Evolutionary conservation across 306 rosid species (phyloP).

Genomic region (Psophocarpus tetragonolobus): DNA sequence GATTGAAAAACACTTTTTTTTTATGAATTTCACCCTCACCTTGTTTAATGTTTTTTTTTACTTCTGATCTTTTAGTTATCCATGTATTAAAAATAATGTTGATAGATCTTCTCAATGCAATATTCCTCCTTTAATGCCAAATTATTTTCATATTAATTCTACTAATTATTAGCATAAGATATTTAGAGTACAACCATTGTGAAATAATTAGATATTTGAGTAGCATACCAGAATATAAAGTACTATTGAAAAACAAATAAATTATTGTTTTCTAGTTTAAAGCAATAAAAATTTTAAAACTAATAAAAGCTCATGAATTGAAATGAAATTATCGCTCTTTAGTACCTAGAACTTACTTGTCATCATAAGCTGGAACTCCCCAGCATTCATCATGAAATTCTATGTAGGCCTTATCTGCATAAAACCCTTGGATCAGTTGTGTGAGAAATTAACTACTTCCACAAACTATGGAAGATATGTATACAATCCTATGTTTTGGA

Average conservation of each 20-base stretch:
- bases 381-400: constrained; percentile 96
- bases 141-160: not conserved
- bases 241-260: not conserved
- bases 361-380: constrained; percentile 95
- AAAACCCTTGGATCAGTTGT: constrained; percentile 18
- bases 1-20: no score
- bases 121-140: no score
- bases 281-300: not conserved
- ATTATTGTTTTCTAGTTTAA: not conserved
- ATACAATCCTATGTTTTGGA: not conserved
- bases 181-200: not conserved
- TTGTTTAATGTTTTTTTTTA: no score
- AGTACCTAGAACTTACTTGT: constrained; percentile 53
- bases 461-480: not conserved
- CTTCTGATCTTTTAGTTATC: no score
- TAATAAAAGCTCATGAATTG: not conserved
- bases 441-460: not conserved
- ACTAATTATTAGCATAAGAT: not conserved
- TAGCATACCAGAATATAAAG: not conserved
- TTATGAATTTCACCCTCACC: no score
- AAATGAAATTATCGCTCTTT: not conserved
- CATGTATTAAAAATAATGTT: no score
- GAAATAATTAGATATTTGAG: not conserved
- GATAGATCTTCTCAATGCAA: no score
- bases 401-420: constrained; percentile 79